phyloP scores from a whole-genome alignment of 2,329 filamentous ascomycete genomes.

The Dactylonectria macrodidyma region DNA sequence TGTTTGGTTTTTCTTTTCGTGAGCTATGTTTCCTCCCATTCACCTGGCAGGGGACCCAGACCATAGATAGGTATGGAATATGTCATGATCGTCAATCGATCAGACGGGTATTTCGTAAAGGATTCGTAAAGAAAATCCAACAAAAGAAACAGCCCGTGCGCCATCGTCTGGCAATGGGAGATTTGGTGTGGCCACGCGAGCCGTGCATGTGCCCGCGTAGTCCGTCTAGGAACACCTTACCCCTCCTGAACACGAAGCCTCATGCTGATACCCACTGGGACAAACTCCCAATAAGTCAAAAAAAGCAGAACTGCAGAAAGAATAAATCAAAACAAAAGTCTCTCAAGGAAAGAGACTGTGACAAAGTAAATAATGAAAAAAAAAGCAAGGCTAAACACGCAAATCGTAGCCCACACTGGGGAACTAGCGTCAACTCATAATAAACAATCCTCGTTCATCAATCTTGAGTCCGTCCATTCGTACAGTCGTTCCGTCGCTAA shows the following conservation, averaged over 20 bases:
- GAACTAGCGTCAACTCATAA: slow-evolving; percentile 28
- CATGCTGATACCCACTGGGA: slow-evolving; percentile 11
- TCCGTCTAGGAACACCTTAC: slow-evolving; percentile 12
- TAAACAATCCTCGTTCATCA: slow-evolving; percentile 18
- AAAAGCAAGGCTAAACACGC: background rate
- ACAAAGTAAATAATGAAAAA: slow-evolving; percentile 11
- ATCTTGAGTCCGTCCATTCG: slow-evolving; percentile 21
- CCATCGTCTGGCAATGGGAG: slow-evolving; percentile 33
- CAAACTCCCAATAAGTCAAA: slow-evolving; percentile 12
- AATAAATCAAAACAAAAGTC: slow-evolving; percentile 1
- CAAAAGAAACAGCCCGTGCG: slow-evolving; percentile 38
- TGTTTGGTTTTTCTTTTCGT: slow-evolving; percentile 6
- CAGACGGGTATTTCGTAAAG: slow-evolving; percentile 30
- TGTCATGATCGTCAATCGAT: slow-evolving; percentile 34
- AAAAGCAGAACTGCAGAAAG: background rate
- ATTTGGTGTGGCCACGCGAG: slow-evolving; percentile 21
- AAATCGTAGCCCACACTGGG: slow-evolving; percentile 7
- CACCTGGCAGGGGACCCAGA: slow-evolving; percentile 24
- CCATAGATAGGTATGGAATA: slow-evolving; percentile 18
- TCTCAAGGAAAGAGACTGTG: slow-evolving; percentile 4
- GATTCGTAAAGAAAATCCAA: slow-evolving; percentile 31
- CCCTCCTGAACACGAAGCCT: slow-evolving; percentile 15
- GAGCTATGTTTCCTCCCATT: slow-evolving; percentile 17
- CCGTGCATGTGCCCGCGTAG: slow-evolving; percentile 5
- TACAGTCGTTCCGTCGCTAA: slow-evolving; percentile 16